Conservation (phyloP, 306 rosid species). For the Cucurbita maxima region DNA sequence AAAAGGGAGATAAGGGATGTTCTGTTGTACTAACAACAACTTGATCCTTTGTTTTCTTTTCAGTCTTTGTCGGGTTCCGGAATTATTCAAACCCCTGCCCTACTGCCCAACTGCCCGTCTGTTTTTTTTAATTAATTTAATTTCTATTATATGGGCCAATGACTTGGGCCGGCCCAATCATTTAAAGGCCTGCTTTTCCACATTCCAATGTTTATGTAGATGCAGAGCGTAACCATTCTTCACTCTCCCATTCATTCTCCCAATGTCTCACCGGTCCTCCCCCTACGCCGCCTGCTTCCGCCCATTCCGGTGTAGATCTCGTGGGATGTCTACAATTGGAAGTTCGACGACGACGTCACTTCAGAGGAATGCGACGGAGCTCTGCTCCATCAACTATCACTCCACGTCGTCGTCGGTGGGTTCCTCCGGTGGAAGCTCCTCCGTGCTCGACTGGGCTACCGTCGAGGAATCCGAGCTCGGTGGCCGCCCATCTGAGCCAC, state of each 20-base stretch:
- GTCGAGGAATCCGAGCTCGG: conserved; percentile 61
- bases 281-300: conserved; percentile 52
- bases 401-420: conserved; percentile 70
- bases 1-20: neutral
- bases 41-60: neutral
- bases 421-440: conserved; percentile 64
- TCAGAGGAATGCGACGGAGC: conserved; percentile 14
- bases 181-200: neutral
- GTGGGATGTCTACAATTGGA: conserved; percentile 89
- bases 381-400: conserved; percentile 33
- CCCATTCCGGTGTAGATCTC: conserved; percentile 61
- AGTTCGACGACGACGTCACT: conserved; percentile 31
- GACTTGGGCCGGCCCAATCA: neutral
- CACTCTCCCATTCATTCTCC: neutral
- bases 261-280: conserved; percentile 42
- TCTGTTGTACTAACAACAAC: neutral
- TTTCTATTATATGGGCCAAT: neutral
- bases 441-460: conserved; percentile 78
- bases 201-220: neutral
- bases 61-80: neutral
- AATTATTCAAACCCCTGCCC: neutral
- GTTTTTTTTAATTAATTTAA: neutral
- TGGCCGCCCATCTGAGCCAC: conserved; percentile 21
- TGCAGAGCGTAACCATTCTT: neutral
- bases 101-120: neutral